Evolutionary conservation across 208 protist species (phyloP), one percentile per base, ranked within the genome.

Genomic region (Leishmania lainsoni): DNA sequence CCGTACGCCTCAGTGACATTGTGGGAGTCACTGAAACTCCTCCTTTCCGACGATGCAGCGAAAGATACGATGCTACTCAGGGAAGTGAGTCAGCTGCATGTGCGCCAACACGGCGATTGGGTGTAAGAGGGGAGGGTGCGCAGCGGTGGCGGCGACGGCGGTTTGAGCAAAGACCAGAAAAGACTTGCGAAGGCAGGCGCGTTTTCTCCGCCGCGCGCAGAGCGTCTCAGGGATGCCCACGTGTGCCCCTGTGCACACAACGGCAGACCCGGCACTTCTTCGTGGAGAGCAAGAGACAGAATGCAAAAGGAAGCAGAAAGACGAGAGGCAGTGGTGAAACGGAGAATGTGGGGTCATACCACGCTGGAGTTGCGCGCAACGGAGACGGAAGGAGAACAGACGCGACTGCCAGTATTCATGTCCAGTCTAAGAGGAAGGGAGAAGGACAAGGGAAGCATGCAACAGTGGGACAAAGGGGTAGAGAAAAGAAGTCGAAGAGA

Each of bases 1-100:
- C 74, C 16, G 20, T 29, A 42, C 74, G 74, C n/a, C 32, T 45
- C 22, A 49, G 35, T 9, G 74, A 77, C 74, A 77, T 65, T 20
- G 0, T 16, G 52, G 35, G 20, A 51, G 74, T 35, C 26, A 56
- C 22, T 45, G 22, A n/a, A 16, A 65, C 16, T 17, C 14, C 72
- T 9, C 10, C n/a, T 48, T 10, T 58, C 51, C 32, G 29, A 1
- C 26, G 29, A n/a, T 42, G 32, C 51, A 42, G n/a, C 22, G 22
- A 61, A 26, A 58, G 51, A 4, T 45, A 42, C 48, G 70, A 0
- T 20, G 48, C 66, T 39, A 12, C 69, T 51, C 20, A 16, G 0
- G 39, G 16, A 22, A 5, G 10, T 3, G 16, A 14, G 29, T 42
- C 39, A 9, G 29, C 16, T 26, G 3, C 39, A 10, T 42, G 66